These are phyloP conservation scores for Neonectria magnoliae DNA, from an alignment of 2,329 filamentous ascomycete genomes.

Conservation along the genomic window DNA sequence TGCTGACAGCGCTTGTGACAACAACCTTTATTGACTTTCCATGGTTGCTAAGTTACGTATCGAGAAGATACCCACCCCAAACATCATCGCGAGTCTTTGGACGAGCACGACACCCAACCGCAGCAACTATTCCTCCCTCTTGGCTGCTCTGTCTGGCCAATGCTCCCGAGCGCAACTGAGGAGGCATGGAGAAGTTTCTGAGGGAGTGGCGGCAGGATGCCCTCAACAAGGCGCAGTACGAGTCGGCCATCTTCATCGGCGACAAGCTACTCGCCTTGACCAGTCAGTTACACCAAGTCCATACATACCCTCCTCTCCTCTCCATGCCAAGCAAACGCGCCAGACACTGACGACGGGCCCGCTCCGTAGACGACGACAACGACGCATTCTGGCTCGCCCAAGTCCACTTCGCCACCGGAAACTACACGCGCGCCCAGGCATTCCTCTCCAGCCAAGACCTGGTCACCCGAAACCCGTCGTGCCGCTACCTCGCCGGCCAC, in stretches of 20 bases:
- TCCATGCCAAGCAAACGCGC: neutral
- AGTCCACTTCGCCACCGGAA: slow-evolving; percentile 94
- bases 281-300: slow-evolving; percentile 65
- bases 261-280: slow-evolving; percentile 97
- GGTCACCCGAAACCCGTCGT: slow-evolving; percentile 82
- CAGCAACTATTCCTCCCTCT: neutral
- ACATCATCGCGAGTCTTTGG: slow-evolving; percentile 22
- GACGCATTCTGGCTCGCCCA: slow-evolving; percentile 99
- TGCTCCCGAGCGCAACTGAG: slow-evolving; percentile 8
- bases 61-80: slow-evolving; percentile 17
- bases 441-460: slow-evolving; percentile 88
- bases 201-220: slow-evolving; percentile 96
- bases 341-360: slow-evolving; percentile 15
- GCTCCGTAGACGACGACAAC: slow-evolving; percentile 79
- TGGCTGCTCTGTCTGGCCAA: neutral
- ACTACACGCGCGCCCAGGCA: slow-evolving; percentile 90
- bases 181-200: slow-evolving; percentile 87
- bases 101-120: slow-evolving; percentile 11
- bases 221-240: slow-evolving; percentile 94
- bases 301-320: neutral
- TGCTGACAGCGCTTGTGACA: slow-evolving; percentile 16
- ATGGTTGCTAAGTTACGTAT: slow-evolving; percentile 32
- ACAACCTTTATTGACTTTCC: slow-evolving; percentile 38
- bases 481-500: slow-evolving; percentile 91
- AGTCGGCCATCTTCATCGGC: slow-evolving; percentile 95